These are phyloP conservation scores for Sphenostylis stenocarpa DNA, from an alignment of 306 rosid genomes.

Conservation along the genomic window DNA sequence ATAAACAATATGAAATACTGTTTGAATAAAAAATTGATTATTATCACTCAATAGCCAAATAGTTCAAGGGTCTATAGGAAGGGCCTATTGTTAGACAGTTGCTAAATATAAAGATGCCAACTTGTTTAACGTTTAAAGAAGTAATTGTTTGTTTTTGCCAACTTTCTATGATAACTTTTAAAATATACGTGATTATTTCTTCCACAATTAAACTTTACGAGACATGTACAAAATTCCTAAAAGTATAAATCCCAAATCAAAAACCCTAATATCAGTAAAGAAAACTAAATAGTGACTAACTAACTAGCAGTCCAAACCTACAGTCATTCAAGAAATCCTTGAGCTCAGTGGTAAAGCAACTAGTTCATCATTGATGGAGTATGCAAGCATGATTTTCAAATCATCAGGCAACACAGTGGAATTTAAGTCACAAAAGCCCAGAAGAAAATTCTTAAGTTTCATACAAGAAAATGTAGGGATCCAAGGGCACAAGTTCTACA, in stretches of 20 bases:
- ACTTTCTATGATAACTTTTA: not conserved
- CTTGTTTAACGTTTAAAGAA: not conserved
- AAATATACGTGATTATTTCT: not conserved
- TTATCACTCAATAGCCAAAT: not conserved
- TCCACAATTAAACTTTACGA: not conserved
- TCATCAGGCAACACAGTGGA: conserved; percentile 18
- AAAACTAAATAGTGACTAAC: not conserved
- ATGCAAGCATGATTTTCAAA: conserved; percentile 14
- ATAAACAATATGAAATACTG: not conserved
- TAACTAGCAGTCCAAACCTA: not conserved
- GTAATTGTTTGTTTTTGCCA: not conserved
- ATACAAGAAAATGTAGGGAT: conserved; percentile 17
- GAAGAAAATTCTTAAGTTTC: conserved; percentile 14
- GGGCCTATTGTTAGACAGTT: not conserved
- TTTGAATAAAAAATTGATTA: not conserved
- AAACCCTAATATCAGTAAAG: not conserved
- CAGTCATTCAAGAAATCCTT: not conserved
- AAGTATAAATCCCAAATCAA: not conserved
- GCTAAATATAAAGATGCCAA: not conserved
- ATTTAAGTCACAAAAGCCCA: conserved; percentile 14
- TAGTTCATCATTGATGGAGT: conserved; percentile 5
- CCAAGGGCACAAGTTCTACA: conserved; percentile 16
- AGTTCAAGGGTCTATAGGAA: not conserved
- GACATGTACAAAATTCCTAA: not conserved
- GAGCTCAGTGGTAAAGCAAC: conserved; percentile 13